Conservation (phyloP, 1,139 yeast genomes). For the Geotrichum bryndzae region DNA sequence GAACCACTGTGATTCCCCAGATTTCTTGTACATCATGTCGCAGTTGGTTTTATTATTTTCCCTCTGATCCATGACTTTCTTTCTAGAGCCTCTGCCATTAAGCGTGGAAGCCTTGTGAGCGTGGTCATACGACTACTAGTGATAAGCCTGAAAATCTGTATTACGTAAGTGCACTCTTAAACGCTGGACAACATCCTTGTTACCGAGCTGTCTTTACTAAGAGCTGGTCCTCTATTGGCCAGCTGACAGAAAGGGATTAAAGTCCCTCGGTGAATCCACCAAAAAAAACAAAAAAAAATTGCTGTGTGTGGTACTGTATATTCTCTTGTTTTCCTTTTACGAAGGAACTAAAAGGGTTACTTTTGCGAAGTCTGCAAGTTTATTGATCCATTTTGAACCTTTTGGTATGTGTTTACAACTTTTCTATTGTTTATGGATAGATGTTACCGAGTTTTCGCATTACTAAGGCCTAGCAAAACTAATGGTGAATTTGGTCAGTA, state of each 20-base stretch:
- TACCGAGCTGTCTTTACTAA: neutral
- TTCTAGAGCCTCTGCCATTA: neutral
- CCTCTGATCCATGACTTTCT: neutral
- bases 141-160: neutral
- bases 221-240: neutral
- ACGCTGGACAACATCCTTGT: neutral
- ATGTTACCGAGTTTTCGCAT: too few relatives aligned
- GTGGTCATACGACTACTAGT: neutral
- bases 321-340: too few relatives aligned
- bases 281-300: neutral
- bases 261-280: neutral
- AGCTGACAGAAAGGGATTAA: neutral
- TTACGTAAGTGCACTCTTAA: neutral
- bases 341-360: too few relatives aligned
- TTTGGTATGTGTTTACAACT: too few relatives aligned
- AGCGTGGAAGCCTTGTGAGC: neutral
- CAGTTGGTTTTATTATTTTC: too few relatives aligned
- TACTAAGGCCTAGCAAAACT: too few relatives aligned
- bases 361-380: too few relatives aligned
- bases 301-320: too few relatives aligned
- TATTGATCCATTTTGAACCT: too few relatives aligned
- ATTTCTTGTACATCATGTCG: neutral
- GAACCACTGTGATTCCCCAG: neutral
- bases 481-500: too few relatives aligned
- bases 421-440: too few relatives aligned